A percentile compares a stretch with the other conserved stretches of the same genome.
Conservation (phyloP, 805 yeast species). For the Aciculoconidium aculeatum region DNA sequence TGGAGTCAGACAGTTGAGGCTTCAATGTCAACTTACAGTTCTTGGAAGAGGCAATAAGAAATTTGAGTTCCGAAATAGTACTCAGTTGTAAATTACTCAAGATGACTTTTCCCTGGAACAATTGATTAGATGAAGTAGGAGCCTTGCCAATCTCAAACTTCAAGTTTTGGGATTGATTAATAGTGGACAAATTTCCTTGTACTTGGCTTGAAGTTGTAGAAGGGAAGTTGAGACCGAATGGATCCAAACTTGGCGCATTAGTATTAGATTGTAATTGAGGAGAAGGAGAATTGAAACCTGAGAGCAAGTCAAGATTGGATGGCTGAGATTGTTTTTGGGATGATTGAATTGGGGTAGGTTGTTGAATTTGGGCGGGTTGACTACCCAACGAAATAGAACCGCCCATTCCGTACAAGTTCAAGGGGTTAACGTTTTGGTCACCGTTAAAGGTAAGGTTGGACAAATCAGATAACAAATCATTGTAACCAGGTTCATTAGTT, state of each 20-base stretch:
- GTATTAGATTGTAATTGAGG: slow-evolving; percentile 31
- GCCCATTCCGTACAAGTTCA: slow-evolving; percentile 44
- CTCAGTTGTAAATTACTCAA: slow-evolving; percentile 47
- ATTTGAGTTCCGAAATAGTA: slow-evolving; percentile 46
- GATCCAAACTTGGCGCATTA: slow-evolving; percentile 25
- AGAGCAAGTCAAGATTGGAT: slow-evolving; percentile 24
- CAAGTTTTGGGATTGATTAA: slow-evolving; percentile 42
- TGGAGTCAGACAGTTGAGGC: slow-evolving; percentile 53
- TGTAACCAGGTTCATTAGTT: slow-evolving; percentile 38
- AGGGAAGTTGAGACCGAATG: slow-evolving; percentile 37
- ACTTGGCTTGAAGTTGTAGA: slow-evolving; percentile 28
- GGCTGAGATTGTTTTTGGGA: slow-evolving; percentile 9
- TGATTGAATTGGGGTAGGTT: slow-evolving; percentile 12
- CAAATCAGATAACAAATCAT: slow-evolving; percentile 71
- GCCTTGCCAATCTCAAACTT: slow-evolving; percentile 43
- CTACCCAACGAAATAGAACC: slow-evolving; percentile 42
- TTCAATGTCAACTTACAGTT: slow-evolving; percentile 49
- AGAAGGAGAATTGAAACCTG: slow-evolving; percentile 36
- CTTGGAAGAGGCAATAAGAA: slow-evolving; percentile 69
- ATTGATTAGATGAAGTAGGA: slow-evolving; percentile 29
- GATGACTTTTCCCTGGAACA: slow-evolving; percentile 38
- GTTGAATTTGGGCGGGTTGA: slow-evolving; percentile 6
- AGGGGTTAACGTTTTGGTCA: slow-evolving; percentile 20
- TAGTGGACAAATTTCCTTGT: slow-evolving; percentile 12
- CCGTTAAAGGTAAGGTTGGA: slow-evolving; percentile 50